Evolutionary conservation across 805 yeast genomes (phyloP).

Genomic region (Tetrapisispora iriomotensis): DNA sequence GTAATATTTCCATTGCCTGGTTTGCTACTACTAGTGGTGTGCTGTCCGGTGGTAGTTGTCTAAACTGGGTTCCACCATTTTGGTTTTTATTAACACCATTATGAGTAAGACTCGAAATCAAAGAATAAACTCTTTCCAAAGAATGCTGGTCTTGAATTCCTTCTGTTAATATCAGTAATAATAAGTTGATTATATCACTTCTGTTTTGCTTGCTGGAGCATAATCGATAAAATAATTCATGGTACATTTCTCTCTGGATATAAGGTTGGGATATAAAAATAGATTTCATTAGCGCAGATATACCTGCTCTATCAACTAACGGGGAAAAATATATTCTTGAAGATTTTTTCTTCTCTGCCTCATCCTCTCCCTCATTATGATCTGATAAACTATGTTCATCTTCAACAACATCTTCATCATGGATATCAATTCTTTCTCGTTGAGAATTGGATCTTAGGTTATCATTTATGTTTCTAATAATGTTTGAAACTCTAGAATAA

Average conservation of each 20-base stretch:
- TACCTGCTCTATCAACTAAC: conserved; percentile 64
- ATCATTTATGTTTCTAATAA: neutral
- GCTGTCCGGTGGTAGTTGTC: conserved; percentile 45
- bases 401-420: conserved; percentile 10
- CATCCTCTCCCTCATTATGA: conserved; percentile 6
- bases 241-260: conserved; percentile 50
- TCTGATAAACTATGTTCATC: too few species aligned
- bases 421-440: conserved; percentile 4
- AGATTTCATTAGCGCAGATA: conserved; percentile 60
- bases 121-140: conserved; percentile 51
- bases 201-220: conserved; percentile 74
- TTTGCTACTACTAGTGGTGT: conserved; percentile 65
- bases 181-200: conserved; percentile 57
- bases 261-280: conserved; percentile 65
- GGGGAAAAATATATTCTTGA: conserved; percentile 46
- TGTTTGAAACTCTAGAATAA: conserved; percentile 26
- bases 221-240: conserved; percentile 54
- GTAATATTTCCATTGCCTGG: conserved; percentile 68
- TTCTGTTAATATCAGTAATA: conserved; percentile 64
- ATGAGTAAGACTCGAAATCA: conserved; percentile 43
- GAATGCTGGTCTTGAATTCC: conserved; percentile 55
- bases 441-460: neutral
- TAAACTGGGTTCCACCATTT: conserved; percentile 3
- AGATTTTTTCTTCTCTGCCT: conserved; percentile 20
- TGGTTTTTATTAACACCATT: conserved; percentile 11